These are phyloP conservation scores for Plantago ovata DNA, from an alignment of 257 asterid genomes.

Conservation along the genomic window DNA sequence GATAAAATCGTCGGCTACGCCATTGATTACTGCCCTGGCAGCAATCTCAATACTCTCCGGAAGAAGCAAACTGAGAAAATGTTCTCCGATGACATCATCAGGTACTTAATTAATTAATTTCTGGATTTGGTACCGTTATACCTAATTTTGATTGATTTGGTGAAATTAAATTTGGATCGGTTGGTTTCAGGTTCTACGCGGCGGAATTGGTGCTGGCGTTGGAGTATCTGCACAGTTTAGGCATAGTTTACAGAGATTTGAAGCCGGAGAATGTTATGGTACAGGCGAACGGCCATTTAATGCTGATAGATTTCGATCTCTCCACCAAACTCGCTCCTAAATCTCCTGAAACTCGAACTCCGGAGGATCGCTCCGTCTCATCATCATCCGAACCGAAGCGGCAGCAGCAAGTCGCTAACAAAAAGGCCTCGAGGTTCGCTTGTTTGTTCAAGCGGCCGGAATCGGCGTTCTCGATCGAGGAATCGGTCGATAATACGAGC, in stretches of 20 bases:
- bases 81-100: constrained; percentile 91
- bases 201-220: constrained; percentile 83
- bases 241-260: constrained; percentile 84
- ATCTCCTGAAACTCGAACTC: constrained; percentile 35
- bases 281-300: constrained; percentile 80
- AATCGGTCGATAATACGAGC: constrained; percentile 29
- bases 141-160: neutral
- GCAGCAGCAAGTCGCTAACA: constrained; percentile 12
- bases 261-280: constrained; percentile 97
- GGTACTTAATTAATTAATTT: constrained; percentile 32
- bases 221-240: constrained; percentile 76
- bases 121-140: neutral
- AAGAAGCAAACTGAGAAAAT: constrained; percentile 74
- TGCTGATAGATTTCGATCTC: constrained; percentile 92
- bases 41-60: constrained; percentile 68
- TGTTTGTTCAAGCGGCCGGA: constrained; percentile 32
- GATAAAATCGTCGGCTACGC: constrained; percentile 80
- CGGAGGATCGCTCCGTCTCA: no score
- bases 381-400: constrained; percentile 23
- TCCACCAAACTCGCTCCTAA: constrained; percentile 60
- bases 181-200: constrained; percentile 66
- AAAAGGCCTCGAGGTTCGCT: constrained; percentile 27
- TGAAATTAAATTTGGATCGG: neutral
- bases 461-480: constrained; percentile 43
- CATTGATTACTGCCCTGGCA: constrained; percentile 92